Base-by-base conservation (phyloP, 768 basidiomycete species). In the Boletales sp. region DNA sequence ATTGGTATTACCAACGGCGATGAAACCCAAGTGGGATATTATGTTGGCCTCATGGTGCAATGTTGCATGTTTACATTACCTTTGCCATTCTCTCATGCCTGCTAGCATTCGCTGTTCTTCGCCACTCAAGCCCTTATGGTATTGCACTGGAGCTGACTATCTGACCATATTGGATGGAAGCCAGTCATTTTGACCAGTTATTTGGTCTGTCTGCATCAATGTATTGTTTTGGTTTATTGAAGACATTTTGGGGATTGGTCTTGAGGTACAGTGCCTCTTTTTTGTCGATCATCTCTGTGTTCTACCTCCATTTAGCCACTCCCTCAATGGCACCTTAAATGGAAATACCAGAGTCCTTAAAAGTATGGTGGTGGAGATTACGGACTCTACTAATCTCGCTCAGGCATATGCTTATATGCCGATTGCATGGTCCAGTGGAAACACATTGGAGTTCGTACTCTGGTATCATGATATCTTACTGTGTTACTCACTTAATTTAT, bases 41-140 rank as follows among this genome's bases (percentile, higher is more conserved):
- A 88, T 68, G 87, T 87, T 44, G 87, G 87, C 2, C 21, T 21
- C 21, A 21, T 21, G 21, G 21, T 21, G 21, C 21, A 4, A 21
- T 21, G n/a, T n/a, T n/a, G n/a, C n/a, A n/a, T 62, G 18, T 36
- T 14, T 39, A 8, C 33, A 5, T 4, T 4, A 21, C 21, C 21
- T 21, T 21, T 21, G 4, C 21, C 15, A 9, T 3, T 11, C 28
- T 32, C 6, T 21, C 34, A 18, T 42, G 21, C 21, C 21, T 2
- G 3, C n/a, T 52, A 90, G 88, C 82, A 87, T 75, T 90, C 89
- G 0, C 59, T 87, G 13, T 90, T 89, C 68, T 90, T 84, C 55
- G 71, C 85, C 17, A 83, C 86, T 0, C 84, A 90, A 67, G 86
- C 87, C 0, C 64, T 80, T 44, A 87, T 84, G 2, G 81, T 88